Base-by-base conservation (phyloP, 306 rosid species). In the Abrus pulchellus region DNA sequence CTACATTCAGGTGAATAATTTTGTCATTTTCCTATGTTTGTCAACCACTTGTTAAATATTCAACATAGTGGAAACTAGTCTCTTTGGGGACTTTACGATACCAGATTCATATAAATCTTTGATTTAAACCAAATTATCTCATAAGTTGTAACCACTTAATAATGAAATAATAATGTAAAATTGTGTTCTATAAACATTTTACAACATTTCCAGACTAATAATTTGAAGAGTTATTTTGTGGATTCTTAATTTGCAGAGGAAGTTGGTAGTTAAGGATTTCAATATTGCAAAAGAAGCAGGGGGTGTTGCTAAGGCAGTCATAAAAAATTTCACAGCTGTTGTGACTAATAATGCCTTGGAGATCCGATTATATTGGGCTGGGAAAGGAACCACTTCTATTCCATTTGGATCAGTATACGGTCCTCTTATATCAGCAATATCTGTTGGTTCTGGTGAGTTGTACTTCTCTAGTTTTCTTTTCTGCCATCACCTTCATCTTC, bases 1-100 rank as follows among this genome's bases (percentile, higher is more conserved):
- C 82, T 90, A 88, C 65, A 82, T 86, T 56, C 90, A 90, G 90
- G 94, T 90, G 9, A 45, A 54, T 59, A 28, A 9, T 65, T 76
- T 41, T 7, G 49, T 76, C 34, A 64, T 71, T 63, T 70, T 69
- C 29, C 30, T 30, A 20, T n/a, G 57, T 52, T 57, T 0, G 36
- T 71, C 41, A 56, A 32, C 59, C 36, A 48, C 8, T n/a, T 68
- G 53, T 60, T 68, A 40, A 47, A 32, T 61, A 61, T 12, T 70
- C 63, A 45, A 59, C 72, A 61, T 74, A 14, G 30, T 60, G 32
- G 4, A 33, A 2, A 49, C 45, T 28, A 66, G 45, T 60, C 41
- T 56, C 41, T 69, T 59, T 12, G 1, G 57, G 40, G 27, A 67
- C 55, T 63, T 65, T 3, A 28, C 29, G 45, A 40, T 20, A 28